Conservation (phyloP, 257 asterid species). For the Voacanga thouarsii region DNA sequence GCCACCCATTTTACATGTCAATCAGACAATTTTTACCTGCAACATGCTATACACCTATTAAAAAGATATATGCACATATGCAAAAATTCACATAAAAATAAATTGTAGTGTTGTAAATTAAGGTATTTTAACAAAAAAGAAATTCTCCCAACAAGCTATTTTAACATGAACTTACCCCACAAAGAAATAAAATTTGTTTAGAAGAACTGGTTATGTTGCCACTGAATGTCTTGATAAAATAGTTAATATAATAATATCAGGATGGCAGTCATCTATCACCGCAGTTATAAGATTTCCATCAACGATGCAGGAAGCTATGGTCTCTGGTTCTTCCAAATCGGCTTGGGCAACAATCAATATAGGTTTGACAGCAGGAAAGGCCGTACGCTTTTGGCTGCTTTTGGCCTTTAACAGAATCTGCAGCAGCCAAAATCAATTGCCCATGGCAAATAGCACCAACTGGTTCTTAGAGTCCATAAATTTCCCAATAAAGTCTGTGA, state of each 20-base stretch:
- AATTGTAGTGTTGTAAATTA: background rate
- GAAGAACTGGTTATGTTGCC: slow-evolving; percentile 76
- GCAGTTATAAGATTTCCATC: slow-evolving; percentile 87
- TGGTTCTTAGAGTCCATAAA: slow-evolving; percentile 51
- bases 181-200: slow-evolving; percentile 70
- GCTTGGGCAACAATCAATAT: slow-evolving; percentile 73
- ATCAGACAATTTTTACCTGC: background rate
- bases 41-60: background rate
- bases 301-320: slow-evolving; percentile 58
- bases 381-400: slow-evolving; percentile 95
- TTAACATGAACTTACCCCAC: slow-evolving; percentile 58
- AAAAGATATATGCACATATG: background rate
- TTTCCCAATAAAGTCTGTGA: slow-evolving; percentile 51
- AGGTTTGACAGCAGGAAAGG: slow-evolving; percentile 71
- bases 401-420: slow-evolving; percentile 53
- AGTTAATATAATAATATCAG: slow-evolving; percentile 81
- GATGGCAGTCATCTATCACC: slow-evolving; percentile 76
- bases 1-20: background rate
- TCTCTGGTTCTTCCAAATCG: slow-evolving; percentile 88
- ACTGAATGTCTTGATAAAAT: slow-evolving; percentile 77
- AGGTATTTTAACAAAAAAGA: background rate
- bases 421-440: slow-evolving; percentile 87
- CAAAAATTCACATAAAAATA: background rate
- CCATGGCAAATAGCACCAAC: slow-evolving; percentile 90
- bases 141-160: background rate